Evolutionary conservation across 1,284 basidiomycete species (phyloP).

Genomic region (Fomitopsis betulina): DNA sequence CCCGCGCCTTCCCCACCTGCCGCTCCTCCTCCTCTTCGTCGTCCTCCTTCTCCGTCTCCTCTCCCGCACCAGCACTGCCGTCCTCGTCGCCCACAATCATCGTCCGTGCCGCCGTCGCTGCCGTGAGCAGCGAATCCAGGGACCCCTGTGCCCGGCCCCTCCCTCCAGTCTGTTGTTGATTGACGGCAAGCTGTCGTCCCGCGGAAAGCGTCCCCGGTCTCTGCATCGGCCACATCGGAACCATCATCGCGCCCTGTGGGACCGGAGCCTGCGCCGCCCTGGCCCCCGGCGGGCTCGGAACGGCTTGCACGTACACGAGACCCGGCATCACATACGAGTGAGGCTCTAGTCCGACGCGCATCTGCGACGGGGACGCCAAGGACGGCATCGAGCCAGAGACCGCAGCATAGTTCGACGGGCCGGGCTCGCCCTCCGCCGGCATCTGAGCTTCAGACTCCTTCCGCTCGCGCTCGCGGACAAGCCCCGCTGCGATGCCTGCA

Average conservation of each 20-base stretch:
- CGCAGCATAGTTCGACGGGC: background rate
- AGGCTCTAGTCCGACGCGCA: background rate
- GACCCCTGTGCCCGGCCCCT: constrained; percentile 16
- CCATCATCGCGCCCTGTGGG: background rate
- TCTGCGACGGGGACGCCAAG: background rate
- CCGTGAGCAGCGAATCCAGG: constrained; percentile 52
- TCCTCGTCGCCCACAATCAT: constrained; percentile 43
- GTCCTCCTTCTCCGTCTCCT: constrained; percentile 12
- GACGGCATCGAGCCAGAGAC: background rate
- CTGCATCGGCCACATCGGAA: background rate
- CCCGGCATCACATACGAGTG: background rate
- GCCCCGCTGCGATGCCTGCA: constrained; percentile 40
- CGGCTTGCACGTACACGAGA: background rate
- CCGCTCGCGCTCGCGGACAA: constrained; percentile 14
- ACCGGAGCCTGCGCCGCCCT: background rate
- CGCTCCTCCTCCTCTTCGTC: constrained; percentile 1
- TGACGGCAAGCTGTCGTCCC: background rate
- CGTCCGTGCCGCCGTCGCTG: constrained; percentile 54
- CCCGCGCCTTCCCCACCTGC: constrained; percentile 3
- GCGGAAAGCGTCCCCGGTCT: background rate
- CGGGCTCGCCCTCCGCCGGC: background rate
- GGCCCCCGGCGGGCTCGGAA: background rate
- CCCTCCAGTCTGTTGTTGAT: background rate
- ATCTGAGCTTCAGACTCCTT: constrained; percentile 20
- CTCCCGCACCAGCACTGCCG: constrained; percentile 18